Evolutionary conservation across 345 rosid species (phyloP).

Genomic region (Eucalyptus marginata): DNA sequence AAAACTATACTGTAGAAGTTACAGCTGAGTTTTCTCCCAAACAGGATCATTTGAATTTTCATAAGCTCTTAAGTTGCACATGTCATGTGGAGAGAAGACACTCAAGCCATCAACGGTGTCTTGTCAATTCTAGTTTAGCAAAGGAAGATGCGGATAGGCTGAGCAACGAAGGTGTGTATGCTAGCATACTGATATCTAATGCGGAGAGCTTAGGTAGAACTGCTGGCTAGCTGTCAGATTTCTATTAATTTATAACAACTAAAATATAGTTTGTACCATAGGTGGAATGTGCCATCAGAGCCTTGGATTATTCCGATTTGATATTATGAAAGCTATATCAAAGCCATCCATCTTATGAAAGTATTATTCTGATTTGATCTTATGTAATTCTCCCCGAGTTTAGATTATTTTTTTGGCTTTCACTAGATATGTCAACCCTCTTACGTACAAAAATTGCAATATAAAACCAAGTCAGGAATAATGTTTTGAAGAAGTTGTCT

Average conservation of each 20-base stretch:
- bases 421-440: background rate
- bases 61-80: conserved; percentile 63
- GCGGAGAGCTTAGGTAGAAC: background rate
- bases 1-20: background rate
- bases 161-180: conserved; percentile 33
- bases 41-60: conserved; percentile 80
- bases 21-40: background rate
- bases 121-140: conserved; percentile 7
- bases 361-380: background rate
- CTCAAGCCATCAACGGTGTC: conserved; percentile 9
- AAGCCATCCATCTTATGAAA: background rate
- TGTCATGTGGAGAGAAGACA: conserved; percentile 55
- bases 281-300: background rate
- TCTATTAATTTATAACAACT: background rate
- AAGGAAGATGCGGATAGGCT: conserved; percentile 18
- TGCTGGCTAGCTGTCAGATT: background rate
- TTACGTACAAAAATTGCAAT: background rate
- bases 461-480: background rate
- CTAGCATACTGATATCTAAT: background rate
- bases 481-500: background rate
- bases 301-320: background rate
- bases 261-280: background rate
- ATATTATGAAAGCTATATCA: background rate
- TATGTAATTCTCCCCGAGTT: background rate
- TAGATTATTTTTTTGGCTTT: background rate